Percentiles rank a stretch among this genome's conserved stretches.
These are phyloP conservation scores for Pochonia chlamydosporia DNA, from an alignment of 2,329 filamentous ascomycete genomes.

Conservation along the genomic window DNA sequence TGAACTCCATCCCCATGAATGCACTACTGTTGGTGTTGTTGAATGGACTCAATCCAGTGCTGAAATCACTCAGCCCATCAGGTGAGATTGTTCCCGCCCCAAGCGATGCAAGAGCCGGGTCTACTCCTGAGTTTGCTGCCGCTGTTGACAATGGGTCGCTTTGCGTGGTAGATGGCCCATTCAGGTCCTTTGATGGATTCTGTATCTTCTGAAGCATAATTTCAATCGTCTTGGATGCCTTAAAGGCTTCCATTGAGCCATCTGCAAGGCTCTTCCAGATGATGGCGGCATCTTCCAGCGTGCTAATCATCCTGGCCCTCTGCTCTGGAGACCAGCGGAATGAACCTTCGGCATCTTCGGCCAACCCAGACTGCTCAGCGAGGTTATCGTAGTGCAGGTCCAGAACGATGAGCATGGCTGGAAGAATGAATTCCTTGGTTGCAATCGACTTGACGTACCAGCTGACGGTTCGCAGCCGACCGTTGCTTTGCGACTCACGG, in stretches of 20 bases:
- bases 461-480: conserved; percentile 65
- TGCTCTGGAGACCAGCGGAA: conserved; percentile 54
- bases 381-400: conserved; percentile 70
- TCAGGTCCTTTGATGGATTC: conserved; percentile 14
- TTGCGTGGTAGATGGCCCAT: conserved; percentile 9
- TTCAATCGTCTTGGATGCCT: conserved; percentile 73
- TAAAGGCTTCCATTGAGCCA: conserved; percentile 82
- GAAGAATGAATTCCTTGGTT: conserved; percentile 79
- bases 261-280: conserved; percentile 80
- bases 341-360: conserved; percentile 34
- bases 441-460: conserved; percentile 77
- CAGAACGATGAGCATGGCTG: conserved; percentile 76
- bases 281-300: conserved; percentile 63
- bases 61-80: conserved; percentile 20
- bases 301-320: conserved; percentile 68
- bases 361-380: conserved; percentile 34
- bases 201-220: conserved; percentile 78
- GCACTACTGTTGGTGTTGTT: conserved; percentile 31
- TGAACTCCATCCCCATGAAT: conserved; percentile 41
- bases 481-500: conserved; percentile 65
- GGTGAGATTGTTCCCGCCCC: conserved; percentile 16
- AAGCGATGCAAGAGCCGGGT: conserved; percentile 18
- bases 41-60: conserved; percentile 22
- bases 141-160: conserved; percentile 19
- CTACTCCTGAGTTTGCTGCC: conserved; percentile 32